Base-by-base conservation (phyloP, 768 basidiomycete species). In the Psilocybe tampanensis region DNA sequence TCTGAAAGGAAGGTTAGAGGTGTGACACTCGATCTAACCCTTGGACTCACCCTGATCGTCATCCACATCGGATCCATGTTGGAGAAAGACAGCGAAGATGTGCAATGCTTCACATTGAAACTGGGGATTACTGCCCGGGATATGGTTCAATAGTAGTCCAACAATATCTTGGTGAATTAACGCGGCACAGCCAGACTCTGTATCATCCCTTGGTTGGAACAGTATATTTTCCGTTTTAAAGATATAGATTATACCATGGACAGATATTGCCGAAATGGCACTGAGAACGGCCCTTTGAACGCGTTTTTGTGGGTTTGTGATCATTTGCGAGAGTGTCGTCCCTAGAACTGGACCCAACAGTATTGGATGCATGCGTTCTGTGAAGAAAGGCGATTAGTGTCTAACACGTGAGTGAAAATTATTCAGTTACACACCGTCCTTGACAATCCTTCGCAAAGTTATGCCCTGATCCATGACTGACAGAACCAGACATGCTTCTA, bases 161-260 rank as follows among this genome's bases (percentile, higher is more conserved):
- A 57, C 5, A 47, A 61, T 57, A n/a, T 58, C 44, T 13, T 57
- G 48, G 11, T 57, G 42, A 26, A 58, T 47, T n/a, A 61, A 45
- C 17, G 53, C 45, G 17, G 44, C 47, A 44, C 60, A 47, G 13
- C 55, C 51, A 5, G 36, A 32, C 15, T 44, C 55, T 57, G 39
- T n/a, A n/a, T n/a, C n/a, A n/a, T n/a, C n/a, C n/a, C n/a, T n/a
- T n/a, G n/a, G 23, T 13, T 18, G 2, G n/a, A 5, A 0, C 11
- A 24, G 29, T 12, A 29, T 21, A 23, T 42, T 6, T 15, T 43
- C 3, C 6, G 12, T 22, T 3, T 21, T 9, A 13, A 54, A 34
- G 8, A 29, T 13, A 15, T 34, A 11, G 23, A 34, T 12, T 11
- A 34, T 43, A 54, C 60, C 42, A 43, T 61, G 41, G 2, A 41